Percentiles rank a stretch among this genome's conserved stretches.
Conservation (phyloP, 2,329 filamentous ascomycete genomes). For the Aquanectria penicillioides region DNA sequence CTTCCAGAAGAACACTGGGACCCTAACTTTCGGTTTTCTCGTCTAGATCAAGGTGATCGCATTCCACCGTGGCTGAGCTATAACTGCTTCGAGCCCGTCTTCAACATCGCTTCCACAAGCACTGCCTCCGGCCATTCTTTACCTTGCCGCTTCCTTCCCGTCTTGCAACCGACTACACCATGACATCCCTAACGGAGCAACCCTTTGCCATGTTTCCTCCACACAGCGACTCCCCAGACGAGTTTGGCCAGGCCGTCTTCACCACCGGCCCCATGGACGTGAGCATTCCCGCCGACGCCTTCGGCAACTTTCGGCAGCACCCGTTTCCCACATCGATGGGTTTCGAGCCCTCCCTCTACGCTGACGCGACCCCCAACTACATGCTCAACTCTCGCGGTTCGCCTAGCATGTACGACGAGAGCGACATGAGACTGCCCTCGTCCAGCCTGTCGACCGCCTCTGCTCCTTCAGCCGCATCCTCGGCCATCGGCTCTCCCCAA, state of each 20-base stretch:
- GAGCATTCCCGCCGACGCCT: slow-evolving; percentile 58
- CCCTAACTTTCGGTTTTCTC: slow-evolving; percentile 31
- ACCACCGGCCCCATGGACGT: slow-evolving; percentile 58
- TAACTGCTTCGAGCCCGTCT: slow-evolving; percentile 28
- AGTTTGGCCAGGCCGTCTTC: slow-evolving; percentile 52
- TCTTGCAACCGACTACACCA: slow-evolving; percentile 30
- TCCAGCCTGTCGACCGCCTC: slow-evolving; percentile 71
- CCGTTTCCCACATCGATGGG: slow-evolving; percentile 49
- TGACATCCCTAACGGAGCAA: slow-evolving; percentile 45
- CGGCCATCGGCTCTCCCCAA: slow-evolving; percentile 73
- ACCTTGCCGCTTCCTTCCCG: slow-evolving; percentile 15
- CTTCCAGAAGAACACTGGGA: slow-evolving; percentile 9
- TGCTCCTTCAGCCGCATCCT: slow-evolving; percentile 72
- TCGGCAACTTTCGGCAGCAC: slow-evolving; percentile 50
- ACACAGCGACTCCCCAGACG: slow-evolving; percentile 46
- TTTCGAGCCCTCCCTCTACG: slow-evolving; percentile 60
- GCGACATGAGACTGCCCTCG: slow-evolving; percentile 60
- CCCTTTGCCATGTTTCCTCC: slow-evolving; percentile 43
- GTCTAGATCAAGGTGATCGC: slow-evolving; percentile 40
- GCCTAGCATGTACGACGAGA: slow-evolving; percentile 62
- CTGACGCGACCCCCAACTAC: slow-evolving; percentile 53
- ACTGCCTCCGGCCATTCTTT: slow-evolving; percentile 14
- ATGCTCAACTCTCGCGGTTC: slow-evolving; percentile 59
- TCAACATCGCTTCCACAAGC: slow-evolving; percentile 27
- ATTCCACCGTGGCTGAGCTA: slow-evolving; percentile 31